Base-by-base conservation (phyloP, 176 grass and related monocot genomes). In the Alloteropsis semialata region DNA sequence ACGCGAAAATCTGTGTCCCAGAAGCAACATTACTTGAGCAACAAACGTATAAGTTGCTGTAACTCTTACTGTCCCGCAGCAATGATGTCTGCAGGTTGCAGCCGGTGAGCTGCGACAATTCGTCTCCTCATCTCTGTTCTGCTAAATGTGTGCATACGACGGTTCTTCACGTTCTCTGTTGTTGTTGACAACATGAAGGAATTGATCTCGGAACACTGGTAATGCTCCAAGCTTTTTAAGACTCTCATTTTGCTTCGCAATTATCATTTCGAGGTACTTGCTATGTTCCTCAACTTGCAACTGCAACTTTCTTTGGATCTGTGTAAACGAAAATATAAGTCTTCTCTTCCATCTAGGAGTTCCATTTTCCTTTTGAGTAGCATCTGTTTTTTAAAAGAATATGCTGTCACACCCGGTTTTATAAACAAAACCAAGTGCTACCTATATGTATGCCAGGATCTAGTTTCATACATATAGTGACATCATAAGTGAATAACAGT, bases 271-370 rank as follows among this genome's bases (percentile, higher is more conserved):
- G 18, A 97, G 87, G 89, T 88, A 91, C 78, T 81, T 94, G 63
- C 84, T 90, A n/a, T 97, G 91, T 83, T 93, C 84, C 71, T 97
- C 94, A 10, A 97, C 92, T 84, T 87, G 89, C 69, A 93, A 14
- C 65, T 97, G 94, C 75, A 97, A 69, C 78, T 94, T 94, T 86
- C 89, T 93, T 82, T 97, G 89, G 84, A 89, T 70, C 89, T 97
- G 78, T 22, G 1, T 38, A 76, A 33, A 81, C 46, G 68, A 43
- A 71, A 24, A 59, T 8, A 56, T 0, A 32, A 65, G 50, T 49
- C 28, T 30, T 56, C 48, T 2, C 18, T 55, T 59, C 5, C 9
- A 42, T n/a, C 46, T 48, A 17, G 6, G 36, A 32, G 6, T 29
- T 30, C 13, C 3, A 11, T 72, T 49, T 72, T 49, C 44, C 25